Evolutionary conservation across 257 asterid species (phyloP), one percentile per base, ranked within the genome.

Genomic region (Mentha longifolia): DNA sequence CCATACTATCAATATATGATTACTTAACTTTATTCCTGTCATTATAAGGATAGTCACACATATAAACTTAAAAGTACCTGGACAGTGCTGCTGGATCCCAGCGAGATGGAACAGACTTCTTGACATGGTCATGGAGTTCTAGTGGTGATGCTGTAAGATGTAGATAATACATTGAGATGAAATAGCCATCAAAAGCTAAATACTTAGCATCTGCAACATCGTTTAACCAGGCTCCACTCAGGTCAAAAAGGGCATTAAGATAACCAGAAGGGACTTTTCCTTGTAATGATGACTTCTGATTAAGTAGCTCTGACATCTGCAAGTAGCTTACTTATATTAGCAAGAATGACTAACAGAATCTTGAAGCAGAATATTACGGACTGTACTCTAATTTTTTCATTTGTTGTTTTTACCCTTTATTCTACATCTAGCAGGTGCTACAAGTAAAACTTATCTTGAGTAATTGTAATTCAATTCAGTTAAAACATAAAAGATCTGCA

Each of bases 261-360:
- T 88, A 91, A 41, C 98, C 99, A 3, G 99, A 91, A 8, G 99
- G 98, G 76, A 94, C 89, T 83, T 94, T 94, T 65, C 96, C 99
- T 31, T 88, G 99, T 50, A 89, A 76, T 0, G 99, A 91, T 13
- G 97, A 89, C 74, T 81, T 91, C 71, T 91, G 97, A 85, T 94
- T 94, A 71, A 94, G 92, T 62, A 91, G 85, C 86, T 85, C 99
- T 31, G 97, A 94, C 99, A 91, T 94, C 99, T 94, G 92, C 82
- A 77, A 83, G 15, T 64, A 39, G 74, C 41, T n/a, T 49, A 63
- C 37, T 28, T 28, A 56, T 5, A 57, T 83, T 47, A 80, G 77
- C 66, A 78, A 66, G 55, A 60, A 47, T 22, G 56, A 66, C 46
- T 12, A 45, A 54, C 64, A 68, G 3, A 58, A 54, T n/a, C 63